phyloP scores from a whole-genome alignment of 257 asterid genomes.

The Anisodus tanguticus region DNA sequence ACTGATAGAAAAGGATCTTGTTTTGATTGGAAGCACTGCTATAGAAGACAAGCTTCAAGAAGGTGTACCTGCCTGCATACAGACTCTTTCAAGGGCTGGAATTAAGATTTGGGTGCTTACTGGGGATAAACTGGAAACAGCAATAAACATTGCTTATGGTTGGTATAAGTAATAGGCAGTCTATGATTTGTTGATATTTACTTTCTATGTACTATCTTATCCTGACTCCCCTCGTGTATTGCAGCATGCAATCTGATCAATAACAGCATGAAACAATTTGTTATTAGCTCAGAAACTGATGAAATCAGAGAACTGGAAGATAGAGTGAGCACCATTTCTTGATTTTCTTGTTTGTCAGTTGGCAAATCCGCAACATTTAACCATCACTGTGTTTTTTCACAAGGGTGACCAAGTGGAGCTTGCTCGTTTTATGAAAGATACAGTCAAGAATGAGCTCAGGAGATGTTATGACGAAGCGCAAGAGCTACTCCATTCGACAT shows the following conservation, averaged over 20 bases:
- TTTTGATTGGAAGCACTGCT: slow-evolving; percentile 97
- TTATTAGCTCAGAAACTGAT: slow-evolving; percentile 94
- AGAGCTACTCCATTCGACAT: slow-evolving; percentile 56
- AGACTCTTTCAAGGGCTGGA: slow-evolving; percentile 98
- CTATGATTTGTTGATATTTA: slow-evolving; percentile 25
- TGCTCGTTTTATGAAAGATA: slow-evolving; percentile 90
- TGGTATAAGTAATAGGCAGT: slow-evolving; percentile 33
- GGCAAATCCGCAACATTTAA: slow-evolving; percentile 22
- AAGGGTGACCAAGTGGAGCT: slow-evolving; percentile 99
- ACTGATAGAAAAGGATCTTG: slow-evolving; percentile 85
- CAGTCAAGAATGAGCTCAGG: slow-evolving; percentile 73
- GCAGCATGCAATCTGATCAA: slow-evolving; percentile 96
- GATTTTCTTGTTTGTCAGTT: slow-evolving; percentile 27
- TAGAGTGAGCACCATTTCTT: slow-evolving; percentile 56
- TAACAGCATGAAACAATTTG: slow-evolving; percentile 93
- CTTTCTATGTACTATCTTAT: slow-evolving; percentile 30
- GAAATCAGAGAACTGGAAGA: slow-evolving; percentile 94
- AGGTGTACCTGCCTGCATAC: slow-evolving; percentile 95
- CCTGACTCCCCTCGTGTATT: slow-evolving; percentile 35
- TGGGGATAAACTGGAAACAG: slow-evolving; percentile 99
- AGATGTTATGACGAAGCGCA: slow-evolving; percentile 77
- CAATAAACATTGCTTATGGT: slow-evolving; percentile 99
- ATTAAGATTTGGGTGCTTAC: slow-evolving; percentile 99
- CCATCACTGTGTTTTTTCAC: slow-evolving; percentile 30
- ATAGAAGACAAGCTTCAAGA: slow-evolving; percentile 99